phyloP scores from a whole-genome alignment of 176 grass and related monocot genomes.

The Avena insularis region DNA sequence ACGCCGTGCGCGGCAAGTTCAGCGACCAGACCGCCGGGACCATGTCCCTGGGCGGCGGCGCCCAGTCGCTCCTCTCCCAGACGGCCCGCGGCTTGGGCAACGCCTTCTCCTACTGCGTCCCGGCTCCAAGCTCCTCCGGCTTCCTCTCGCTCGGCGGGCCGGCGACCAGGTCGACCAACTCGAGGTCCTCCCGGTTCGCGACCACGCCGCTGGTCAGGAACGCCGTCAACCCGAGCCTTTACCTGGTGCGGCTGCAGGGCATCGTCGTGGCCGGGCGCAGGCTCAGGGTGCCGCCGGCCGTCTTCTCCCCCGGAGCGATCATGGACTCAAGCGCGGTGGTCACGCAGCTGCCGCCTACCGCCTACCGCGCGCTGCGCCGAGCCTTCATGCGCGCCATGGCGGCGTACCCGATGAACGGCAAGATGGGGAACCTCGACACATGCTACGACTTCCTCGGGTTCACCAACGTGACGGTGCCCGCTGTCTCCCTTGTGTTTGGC shows the following conservation, averaged over 20 bases:
- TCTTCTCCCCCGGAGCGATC: slow-evolving; percentile 51
- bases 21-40: slow-evolving; percentile 40
- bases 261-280: slow-evolving; percentile 52
- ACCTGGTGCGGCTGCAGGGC: slow-evolving; percentile 45
- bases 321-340: slow-evolving; percentile 69
- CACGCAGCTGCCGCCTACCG: slow-evolving; percentile 48
- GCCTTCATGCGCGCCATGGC: slow-evolving; percentile 53
- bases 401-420: slow-evolving; percentile 10
- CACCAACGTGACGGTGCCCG: slow-evolving; percentile 38
- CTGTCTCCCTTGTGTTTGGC: slow-evolving; percentile 40
- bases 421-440: slow-evolving; percentile 30
- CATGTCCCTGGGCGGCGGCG: slow-evolving; percentile 57
- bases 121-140: slow-evolving; percentile 38
- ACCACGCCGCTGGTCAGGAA: slow-evolving; percentile 15
- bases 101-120: slow-evolving; percentile 71
- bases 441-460: slow-evolving; percentile 57
- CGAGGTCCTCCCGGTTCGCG: neutral
- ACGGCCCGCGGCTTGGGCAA: slow-evolving; percentile 27
- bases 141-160: slow-evolving; percentile 57
- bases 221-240: slow-evolving; percentile 2
- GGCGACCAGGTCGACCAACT: neutral
- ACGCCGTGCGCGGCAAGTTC: slow-evolving; percentile 47
- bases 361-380: slow-evolving; percentile 56
- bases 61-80: slow-evolving; percentile 60
- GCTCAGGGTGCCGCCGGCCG: slow-evolving; percentile 21